phyloP scores from a whole-genome alignment of 2,329 filamentous ascomycete genomes.

The Pezicula rhizophila region DNA sequence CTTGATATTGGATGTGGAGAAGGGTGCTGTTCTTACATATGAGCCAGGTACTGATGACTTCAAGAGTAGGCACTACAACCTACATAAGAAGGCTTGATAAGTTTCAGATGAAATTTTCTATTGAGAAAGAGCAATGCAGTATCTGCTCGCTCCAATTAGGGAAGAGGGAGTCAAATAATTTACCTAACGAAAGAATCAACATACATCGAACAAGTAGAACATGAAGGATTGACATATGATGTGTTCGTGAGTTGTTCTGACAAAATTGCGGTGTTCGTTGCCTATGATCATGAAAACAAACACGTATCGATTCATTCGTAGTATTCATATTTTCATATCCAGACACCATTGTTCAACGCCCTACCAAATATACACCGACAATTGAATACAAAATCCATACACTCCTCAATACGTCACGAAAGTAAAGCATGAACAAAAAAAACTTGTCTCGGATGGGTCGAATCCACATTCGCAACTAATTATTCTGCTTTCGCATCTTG shows the following conservation, averaged over 20 bases:
- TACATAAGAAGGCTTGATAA: no score
- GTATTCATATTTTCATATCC: background rate
- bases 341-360: background rate
- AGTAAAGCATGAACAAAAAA: slow-evolving; percentile 4
- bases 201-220: background rate
- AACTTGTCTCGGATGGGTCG: background rate
- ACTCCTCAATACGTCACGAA: slow-evolving; percentile 1
- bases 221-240: background rate
- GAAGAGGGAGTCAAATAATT: background rate
- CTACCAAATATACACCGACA: background rate
- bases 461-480: background rate
- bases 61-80: no score
- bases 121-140: no score
- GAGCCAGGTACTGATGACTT: no score
- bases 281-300: background rate
- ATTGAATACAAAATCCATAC: background rate
- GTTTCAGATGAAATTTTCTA: no score
- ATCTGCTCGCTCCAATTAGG: no score
- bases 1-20: no score
- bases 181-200: background rate
- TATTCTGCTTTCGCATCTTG: slow-evolving; percentile 44
- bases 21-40: no score
- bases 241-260: background rate
- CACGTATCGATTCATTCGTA: background rate
- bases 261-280: background rate